Base-by-base conservation (phyloP, 805 yeast species). In the Diddensiella transvaalensis region DNA sequence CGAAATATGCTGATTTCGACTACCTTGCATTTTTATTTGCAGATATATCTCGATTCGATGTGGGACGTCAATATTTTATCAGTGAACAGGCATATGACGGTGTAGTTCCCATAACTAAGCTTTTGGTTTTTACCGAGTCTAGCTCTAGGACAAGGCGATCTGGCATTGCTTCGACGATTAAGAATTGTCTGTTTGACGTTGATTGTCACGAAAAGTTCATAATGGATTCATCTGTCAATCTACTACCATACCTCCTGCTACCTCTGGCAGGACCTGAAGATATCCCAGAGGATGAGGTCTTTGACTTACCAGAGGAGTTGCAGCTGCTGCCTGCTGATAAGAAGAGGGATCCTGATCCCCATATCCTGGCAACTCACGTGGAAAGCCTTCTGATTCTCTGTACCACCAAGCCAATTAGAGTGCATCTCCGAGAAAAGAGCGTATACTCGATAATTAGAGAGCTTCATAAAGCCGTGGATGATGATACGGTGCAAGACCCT, bases 81-180 rank as follows among this genome's bases (percentile, higher is more conserved):
- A 76, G 83, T 1, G 73, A 75, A 56, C 95, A 86, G 68, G 74
- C 62, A 3, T 87, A 87, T 61, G 96, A 88, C 62, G 71, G 67
- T 17, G 83, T 86, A 17, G 82, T 85, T 15, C 96, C 96, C 30
- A 67, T 88, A 19, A 80, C 89, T n/a, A 87, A 87, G 62, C 67
- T 89, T 22, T 71, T 87, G 51, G 93, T 82, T 0, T 89, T 88
- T 68, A 85, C 96, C 3, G 90, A 87, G 61, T 79, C 82, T 60
- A 85, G 82, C 56, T 74, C 87, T 11, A 80, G 79, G 59, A 79
- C 80, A 22, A 81, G 98, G 69, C 78, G 98, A 67, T 90, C 85
- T 63, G 97, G 96, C 61, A 90, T 87, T 33, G 95, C 95, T 1
- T 85, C 95, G 3, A 85, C 96, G 1, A 86, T 93, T 57, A 91